Conservation (phyloP, 148 eudicot species). For the Camellia japonica region DNA sequence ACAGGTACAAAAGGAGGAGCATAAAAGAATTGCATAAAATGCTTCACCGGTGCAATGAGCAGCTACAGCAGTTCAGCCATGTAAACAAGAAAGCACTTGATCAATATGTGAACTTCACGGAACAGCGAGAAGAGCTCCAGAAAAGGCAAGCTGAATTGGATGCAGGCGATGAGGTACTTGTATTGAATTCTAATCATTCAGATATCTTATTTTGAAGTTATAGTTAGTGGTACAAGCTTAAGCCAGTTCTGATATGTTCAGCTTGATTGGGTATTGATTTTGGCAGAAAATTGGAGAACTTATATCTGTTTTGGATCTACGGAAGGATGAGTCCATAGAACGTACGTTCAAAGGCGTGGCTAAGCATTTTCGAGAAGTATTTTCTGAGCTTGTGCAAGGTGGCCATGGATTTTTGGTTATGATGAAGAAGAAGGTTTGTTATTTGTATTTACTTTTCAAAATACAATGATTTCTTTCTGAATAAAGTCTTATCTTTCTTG, state of each 20-base stretch:
- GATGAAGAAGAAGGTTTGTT: constrained; percentile 96
- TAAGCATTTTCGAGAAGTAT: constrained; percentile 94
- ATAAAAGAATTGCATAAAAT: constrained; percentile 81
- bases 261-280: constrained; percentile 9
- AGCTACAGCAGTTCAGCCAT: constrained; percentile 94
- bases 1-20: constrained; percentile 69
- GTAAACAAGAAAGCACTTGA: constrained; percentile 99
- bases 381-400: constrained; percentile 96
- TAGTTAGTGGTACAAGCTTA: not conserved
- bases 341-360: constrained; percentile 99
- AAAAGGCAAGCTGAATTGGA: constrained; percentile 92
- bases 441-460: not conserved
- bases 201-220: not conserved
- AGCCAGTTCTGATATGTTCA: constrained; percentile 7
- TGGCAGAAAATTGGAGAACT: constrained; percentile 94
- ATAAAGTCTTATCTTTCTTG: not conserved
- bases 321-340: constrained; percentile 98
- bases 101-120: constrained; percentile 95
- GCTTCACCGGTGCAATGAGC: constrained; percentile 93
- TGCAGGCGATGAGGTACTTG: constrained; percentile 93
- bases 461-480: not conserved
- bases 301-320: constrained; percentile 75
- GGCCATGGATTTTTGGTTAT: constrained; percentile 92
- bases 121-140: constrained; percentile 97
- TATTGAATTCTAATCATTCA: not conserved